phyloP scores from a whole-genome alignment of 1,284 basidiomycete species.

The Phellinidium pouzarii region DNA sequence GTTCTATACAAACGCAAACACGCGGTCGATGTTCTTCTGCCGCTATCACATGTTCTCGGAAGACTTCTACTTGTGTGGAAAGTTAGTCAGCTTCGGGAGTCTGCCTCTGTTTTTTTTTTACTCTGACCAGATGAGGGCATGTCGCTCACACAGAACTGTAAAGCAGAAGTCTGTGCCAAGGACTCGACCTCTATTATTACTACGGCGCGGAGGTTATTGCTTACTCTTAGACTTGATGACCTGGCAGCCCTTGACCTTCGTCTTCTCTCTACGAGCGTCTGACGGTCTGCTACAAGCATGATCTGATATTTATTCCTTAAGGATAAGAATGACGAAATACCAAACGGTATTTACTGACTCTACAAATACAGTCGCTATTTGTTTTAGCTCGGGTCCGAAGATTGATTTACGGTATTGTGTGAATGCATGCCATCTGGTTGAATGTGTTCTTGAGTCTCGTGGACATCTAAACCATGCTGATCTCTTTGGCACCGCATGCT shows the following conservation, averaged over 20 bases:
- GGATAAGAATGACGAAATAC: too few species aligned
- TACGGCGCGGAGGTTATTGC: not conserved
- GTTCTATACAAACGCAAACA: too few species aligned
- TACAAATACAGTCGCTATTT: too few species aligned
- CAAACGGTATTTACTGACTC: too few species aligned
- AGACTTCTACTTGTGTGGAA: not conserved
- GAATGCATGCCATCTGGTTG: slow-evolving; percentile 1
- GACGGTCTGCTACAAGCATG: too few species aligned
- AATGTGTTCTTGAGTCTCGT: slow-evolving; percentile 1
- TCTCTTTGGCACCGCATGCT: not conserved
- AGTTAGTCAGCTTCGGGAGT: not conserved
- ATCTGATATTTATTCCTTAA: too few species aligned
- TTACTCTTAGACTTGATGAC: not conserved
- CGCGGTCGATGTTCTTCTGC: not conserved
- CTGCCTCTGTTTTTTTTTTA: not conserved
- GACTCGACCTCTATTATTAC: not conserved
- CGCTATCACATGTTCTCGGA: not conserved
- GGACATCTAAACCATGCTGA: not conserved
- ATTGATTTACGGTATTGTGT: too few species aligned
- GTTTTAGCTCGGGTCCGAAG: too few species aligned
- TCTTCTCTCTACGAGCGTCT: too few species aligned
- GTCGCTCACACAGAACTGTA: not conserved
- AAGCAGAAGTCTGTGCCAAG: not conserved
- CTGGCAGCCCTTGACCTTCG: not conserved
- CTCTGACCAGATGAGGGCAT: not conserved